Evolutionary conservation across 495 filamentous ascomycete genomes (phyloP).

Genomic region (Friedmanniomyces simplex): DNA sequence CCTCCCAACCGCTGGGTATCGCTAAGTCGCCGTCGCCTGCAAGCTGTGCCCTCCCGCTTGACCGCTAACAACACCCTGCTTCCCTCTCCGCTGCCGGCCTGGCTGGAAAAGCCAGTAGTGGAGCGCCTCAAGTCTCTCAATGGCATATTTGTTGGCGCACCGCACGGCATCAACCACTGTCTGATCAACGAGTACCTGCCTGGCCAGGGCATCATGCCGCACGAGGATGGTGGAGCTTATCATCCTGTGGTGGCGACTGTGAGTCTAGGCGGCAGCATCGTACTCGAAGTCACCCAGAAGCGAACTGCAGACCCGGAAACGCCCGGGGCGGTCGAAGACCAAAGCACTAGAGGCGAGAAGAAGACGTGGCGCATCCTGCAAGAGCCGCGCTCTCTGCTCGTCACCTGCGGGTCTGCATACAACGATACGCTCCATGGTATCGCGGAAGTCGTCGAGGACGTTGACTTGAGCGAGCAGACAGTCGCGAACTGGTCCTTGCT

Average conservation of each 20-base stretch:
- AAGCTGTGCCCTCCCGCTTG: conserved; percentile 79
- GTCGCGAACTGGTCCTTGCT: conserved; percentile 80
- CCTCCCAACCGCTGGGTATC: conserved; percentile 60
- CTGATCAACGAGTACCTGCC: conserved; percentile 85
- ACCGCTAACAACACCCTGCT: conserved; percentile 63
- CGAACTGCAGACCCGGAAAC: conserved; percentile 25
- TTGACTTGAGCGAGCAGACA: conserved; percentile 34
- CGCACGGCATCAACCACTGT: conserved; percentile 83
- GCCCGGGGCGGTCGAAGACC: background rate
- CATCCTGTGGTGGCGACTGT: conserved; percentile 81
- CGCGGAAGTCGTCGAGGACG: conserved; percentile 27
- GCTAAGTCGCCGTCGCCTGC: conserved; percentile 75
- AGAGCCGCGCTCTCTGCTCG: conserved; percentile 52
- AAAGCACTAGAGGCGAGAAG: conserved; percentile 20
- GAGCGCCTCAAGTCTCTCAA: conserved; percentile 48
- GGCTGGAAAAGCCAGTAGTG: conserved; percentile 63
- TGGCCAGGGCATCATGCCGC: conserved; percentile 89
- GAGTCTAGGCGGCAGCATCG: conserved; percentile 64
- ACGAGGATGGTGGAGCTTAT: conserved; percentile 88
- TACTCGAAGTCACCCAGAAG: conserved; percentile 68
- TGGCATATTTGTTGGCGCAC: conserved; percentile 56
- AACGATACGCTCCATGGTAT: conserved; percentile 33
- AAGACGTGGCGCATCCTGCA: conserved; percentile 61
- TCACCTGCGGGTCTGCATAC: conserved; percentile 31
- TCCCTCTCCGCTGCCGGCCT: conserved; percentile 60